phyloP scores from a whole-genome alignment of 805 yeast genomes.

The Trichomonascus vanleenenianus region DNA sequence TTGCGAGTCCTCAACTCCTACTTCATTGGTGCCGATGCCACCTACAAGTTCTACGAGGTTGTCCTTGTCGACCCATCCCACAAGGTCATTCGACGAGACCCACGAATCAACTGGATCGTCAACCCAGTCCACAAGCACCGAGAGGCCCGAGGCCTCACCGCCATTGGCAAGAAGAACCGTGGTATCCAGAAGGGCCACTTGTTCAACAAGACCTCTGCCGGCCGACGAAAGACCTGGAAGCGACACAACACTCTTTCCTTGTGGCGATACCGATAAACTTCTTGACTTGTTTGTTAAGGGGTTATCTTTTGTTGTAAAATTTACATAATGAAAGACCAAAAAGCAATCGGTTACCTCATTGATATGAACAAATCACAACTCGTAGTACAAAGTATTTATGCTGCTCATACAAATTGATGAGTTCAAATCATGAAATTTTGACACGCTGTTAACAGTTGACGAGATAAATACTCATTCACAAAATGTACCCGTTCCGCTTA shows the following conservation, averaged over 20 bases:
- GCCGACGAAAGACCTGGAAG: conserved; percentile 99
- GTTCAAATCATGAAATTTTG: no score
- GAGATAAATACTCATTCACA: no score
- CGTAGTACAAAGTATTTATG: background rate
- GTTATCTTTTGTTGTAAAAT: background rate
- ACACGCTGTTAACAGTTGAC: no score
- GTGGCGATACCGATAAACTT: conserved; percentile 89
- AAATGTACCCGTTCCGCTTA: no score
- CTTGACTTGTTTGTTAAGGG: background rate
- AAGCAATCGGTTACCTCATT: background rate
- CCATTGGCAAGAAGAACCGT: conserved; percentile 98
- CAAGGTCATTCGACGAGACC: conserved; percentile 97
- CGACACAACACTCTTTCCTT: conserved; percentile 95
- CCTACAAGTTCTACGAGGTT: conserved; percentile 99
- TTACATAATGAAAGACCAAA: background rate
- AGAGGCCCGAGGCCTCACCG: conserved; percentile 98
- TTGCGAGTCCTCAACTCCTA: conserved; percentile 98
- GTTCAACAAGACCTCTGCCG: conserved; percentile 96
- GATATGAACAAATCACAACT: background rate
- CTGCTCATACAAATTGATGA: no score
- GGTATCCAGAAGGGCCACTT: conserved; percentile 99
- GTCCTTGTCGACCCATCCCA: conserved; percentile 96
- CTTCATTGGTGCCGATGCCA: conserved; percentile 99
- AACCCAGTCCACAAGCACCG: conserved; percentile 99
- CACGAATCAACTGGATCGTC: conserved; percentile 99